Base-by-base conservation (phyloP, 2,329 filamentous ascomycete genomes). In the Trichoderma hamatum region DNA sequence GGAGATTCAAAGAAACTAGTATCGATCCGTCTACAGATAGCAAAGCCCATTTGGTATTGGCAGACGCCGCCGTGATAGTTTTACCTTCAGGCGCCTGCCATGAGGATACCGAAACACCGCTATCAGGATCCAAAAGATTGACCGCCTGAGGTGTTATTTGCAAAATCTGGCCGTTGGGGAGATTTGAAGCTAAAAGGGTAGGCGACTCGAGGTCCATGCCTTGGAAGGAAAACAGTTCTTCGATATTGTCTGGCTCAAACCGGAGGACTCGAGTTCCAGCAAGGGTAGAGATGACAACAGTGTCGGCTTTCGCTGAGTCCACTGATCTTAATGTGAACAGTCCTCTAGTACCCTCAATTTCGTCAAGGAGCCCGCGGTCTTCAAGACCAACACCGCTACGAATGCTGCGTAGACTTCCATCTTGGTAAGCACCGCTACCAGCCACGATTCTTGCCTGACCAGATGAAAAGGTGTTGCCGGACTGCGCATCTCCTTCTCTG, bases 381-480 rank as follows among this genome's bases (percentile, higher is more conserved):
- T 97, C 93, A 63, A 98, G 86, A 0, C 94, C 94, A 62, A 99
- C 94, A 61, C 96, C 96, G 77, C 95, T 98, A 67, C 96, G 88
- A 26, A 99, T 93, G 76, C 93, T 97, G 70, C 96, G 86, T 65
- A 99, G 81, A 68, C 92, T 95, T 21, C 96, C 96, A 75, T 97
- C 93, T 72, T 92, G 90, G 76, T 93, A 96, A 0, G 92, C 94
- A 32, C 96, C 96, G 67, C 94, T 97, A 0, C 94, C 95, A 2
- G 95, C 94, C 13, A 99, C 93, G 70, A 99, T 92, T 49, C 94
- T 88, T 56, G 96, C 94, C 80, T 99, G 95, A 0, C 96, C 96
- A 0, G 95, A 97, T 0, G 94, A 97, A 76, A 97, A 99, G 71
- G 96, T 92, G 75, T 96, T 96, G 3, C 90, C 91, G 21, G 84